Base-by-base conservation (phyloP, 495 filamentous ascomycete genomes). In the Amniculicola lignicola region DNA sequence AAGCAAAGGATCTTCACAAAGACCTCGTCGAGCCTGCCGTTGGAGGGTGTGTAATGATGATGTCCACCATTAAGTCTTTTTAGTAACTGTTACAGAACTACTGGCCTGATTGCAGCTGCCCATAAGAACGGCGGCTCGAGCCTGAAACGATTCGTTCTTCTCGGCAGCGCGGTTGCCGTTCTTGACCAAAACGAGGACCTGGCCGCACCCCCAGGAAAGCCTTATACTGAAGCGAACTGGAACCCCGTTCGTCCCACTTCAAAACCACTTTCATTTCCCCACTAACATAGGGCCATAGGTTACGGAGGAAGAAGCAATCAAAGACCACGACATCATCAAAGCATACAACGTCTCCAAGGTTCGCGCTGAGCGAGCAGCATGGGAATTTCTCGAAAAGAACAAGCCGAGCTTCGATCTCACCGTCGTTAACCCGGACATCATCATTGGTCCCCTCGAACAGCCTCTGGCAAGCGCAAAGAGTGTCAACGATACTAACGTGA, bases 161-260 rank as follows among this genome's bases (percentile, higher is more conserved):
- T 67, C 4, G 53, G 65, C 25, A 64, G 66, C 31, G 67, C 68
- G 3, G 65, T 65, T 25, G 35, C 70, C 18, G 42, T 70, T 3
- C 43, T 70, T 9, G 56, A 72, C 46, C 61, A 64, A 0, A 50
- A 63, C 41, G 60, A 70, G 33, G 67, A 73, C 28, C 25, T 58
- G 3, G 25, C 25, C 4, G 57, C 38, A 21, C 57, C 63, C 18
- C n/a, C n/a, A n/a, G 66, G 63, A 18, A 59, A 59, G 41, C 54
- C 56, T 6, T 74, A 69, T 53, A 74, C 68, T 0, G 70, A 71
- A 38, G 63, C 70, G 16, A 65, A 74, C 40, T 76, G 72, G 70
- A 73, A 68, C 38, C 63, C 71, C 1, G 69, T 73, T 60, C 25
- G 40, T 21, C 29, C 7, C 29, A 33, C 29, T n/a, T 33, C 25